Base-by-base conservation (phyloP, 2,329 filamentous ascomycete genomes). In the Colletotrichum sojae region DNA sequence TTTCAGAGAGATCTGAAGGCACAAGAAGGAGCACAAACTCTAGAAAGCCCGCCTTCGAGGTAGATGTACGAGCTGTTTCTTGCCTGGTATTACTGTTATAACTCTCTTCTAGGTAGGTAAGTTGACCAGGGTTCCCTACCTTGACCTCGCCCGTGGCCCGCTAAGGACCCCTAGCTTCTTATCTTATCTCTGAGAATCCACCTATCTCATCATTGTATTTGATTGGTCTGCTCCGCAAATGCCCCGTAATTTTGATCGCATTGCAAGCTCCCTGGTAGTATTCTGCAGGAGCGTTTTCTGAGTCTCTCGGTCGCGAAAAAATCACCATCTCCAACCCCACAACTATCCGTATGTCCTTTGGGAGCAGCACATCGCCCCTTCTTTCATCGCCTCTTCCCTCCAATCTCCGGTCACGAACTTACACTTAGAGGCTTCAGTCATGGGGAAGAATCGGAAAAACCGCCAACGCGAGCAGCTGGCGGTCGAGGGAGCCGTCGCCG, bases 361-460 rank as follows among this genome's bases (percentile, higher is more conserved):
- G 22, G 20, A 43, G 20, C 61, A 49, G n/a, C 25, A 39, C 46
- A 13, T 36, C 15, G 10, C n/a, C n/a, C n/a, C 4, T 4, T 48
- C 43, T 20, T 12, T n/a, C 46, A 27, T 36, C 15, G 10, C n/a
- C n/a, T 22, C 4, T 4, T 48, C 43, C 27, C 15, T 15, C 54
- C 39, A 48, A 27, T n/a, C 61, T 55, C 54, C 48, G 2, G 22
- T 31, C 36, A 31, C 36, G 25, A 5, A 49, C 49, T 16, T n/a
- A 22, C 8, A 40, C 27, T 3, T 54, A 48, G 43, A 55, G 46
- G 6, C 16, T 12, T 22, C 6, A 8, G 39, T 52, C 16, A 69
- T 69, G 67, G 62, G 56, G n/a, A 69, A 56, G 39, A 49, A 60
- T 15, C 46, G 60, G 6, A 69, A 22, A 46, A 69, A 67, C 25